Base-by-base conservation (phyloP, 495 filamentous ascomycete species). In the Penicillium malachiteum region DNA sequence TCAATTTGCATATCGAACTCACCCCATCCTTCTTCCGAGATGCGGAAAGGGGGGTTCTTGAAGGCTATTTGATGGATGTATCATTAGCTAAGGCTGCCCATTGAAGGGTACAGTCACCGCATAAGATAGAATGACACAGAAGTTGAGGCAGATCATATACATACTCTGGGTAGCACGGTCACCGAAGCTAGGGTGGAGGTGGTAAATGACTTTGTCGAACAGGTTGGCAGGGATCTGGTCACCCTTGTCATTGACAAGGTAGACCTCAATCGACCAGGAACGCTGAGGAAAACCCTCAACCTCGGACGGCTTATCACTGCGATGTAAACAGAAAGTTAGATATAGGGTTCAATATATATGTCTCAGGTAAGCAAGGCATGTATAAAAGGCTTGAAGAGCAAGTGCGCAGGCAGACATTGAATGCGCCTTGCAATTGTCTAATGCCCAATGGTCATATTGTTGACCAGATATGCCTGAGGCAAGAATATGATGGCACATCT, bases 1-100 rank as follows among this genome's bases (percentile, higher is more conserved):
- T 87, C 80, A 57, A 97, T 93, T 26, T 80, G 77, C 90, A 97
- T 93, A 65, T 97, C 95, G 66, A 99, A 99, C 74, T 99, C 95
- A 64, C 95, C 95, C 95, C 95, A 99, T 62, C 95, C 95, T 71
- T 95, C 87, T 71, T 99, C 95, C 50, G 83, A 75, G 68, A 96
- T 94, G 21, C 83, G 82, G 78, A 97, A 99, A 0, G 94, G 94
- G 0, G 91, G 86, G 37, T 86, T 85, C 63, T 85, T 86, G 78
- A 93, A 82, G 7, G 84, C 91, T 96, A 61, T 61, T 42, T 21
- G 14, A 3, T 12, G 6, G 7, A 48, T 52, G 11, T 13, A 33
- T 33, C 31, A 34, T 41, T 16, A 45, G 34, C 44, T 26, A 7
- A 8, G 26, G 21, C 11, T 26, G 0, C 37, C 1, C 21, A 26